Evolutionary conservation across 1,139 yeast genomes (phyloP).

Genomic region (Geotrichum cucujoidarum): DNA sequence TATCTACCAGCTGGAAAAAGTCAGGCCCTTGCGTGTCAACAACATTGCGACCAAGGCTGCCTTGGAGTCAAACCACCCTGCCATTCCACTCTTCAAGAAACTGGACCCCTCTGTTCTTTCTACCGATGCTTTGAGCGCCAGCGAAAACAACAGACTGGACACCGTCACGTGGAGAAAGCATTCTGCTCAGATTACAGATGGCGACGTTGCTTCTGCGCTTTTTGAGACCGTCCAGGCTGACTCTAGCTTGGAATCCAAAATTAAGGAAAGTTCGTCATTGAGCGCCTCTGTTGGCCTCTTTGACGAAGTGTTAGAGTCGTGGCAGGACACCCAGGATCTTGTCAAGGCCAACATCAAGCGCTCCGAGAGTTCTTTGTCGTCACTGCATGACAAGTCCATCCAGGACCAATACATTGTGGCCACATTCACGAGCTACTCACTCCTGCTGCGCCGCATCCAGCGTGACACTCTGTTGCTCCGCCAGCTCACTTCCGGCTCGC

Average conservation of each 20-base stretch:
- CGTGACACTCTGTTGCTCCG: constrained; percentile 57
- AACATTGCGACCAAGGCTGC: constrained; percentile 31
- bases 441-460: constrained; percentile 59
- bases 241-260: constrained; percentile 22
- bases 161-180: constrained; percentile 68
- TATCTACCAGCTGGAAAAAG: constrained; percentile 40
- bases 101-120: constrained; percentile 27
- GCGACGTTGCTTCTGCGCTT: constrained; percentile 63
- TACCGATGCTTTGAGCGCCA: constrained; percentile 16
- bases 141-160: constrained; percentile 24
- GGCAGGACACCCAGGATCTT: constrained; percentile 53
- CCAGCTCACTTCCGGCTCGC: constrained; percentile 32
- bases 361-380: constrained; percentile 41
- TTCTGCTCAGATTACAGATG: constrained; percentile 62
- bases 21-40: constrained; percentile 32
- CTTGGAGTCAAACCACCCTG: constrained; percentile 17
- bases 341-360: constrained; percentile 50
- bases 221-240: constrained; percentile 34
- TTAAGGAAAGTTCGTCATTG: constrained; percentile 28
- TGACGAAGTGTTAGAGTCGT: constrained; percentile 46
- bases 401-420: constrained; percentile 72
- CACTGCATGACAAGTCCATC: constrained; percentile 44
- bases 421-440: constrained; percentile 69
- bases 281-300: constrained; percentile 34
- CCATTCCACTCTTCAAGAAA: constrained; percentile 20